Base-by-base conservation (phyloP, 257 asterid species). In the Ilex asprella region DNA sequence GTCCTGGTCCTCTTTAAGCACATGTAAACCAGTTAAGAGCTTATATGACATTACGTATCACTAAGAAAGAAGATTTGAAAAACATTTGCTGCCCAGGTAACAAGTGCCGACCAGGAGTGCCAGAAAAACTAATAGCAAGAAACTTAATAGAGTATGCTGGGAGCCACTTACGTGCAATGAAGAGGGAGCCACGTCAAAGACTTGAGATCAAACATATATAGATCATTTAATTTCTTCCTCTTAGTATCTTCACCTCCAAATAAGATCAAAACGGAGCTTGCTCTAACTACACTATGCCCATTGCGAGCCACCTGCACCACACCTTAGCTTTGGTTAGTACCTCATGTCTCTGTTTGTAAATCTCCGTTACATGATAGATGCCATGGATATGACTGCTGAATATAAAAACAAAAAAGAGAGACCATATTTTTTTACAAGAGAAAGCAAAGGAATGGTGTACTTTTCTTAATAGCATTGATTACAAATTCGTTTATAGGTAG, bases 151-250 rank as follows among this genome's bases (percentile, higher is more conserved):
- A 68, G 64, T 32, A 10, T 13, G 35, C 56, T 12, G 31, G 51
- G 46, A 56, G 49, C n/a, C 30, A 67, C 97, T 79, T 73, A 93
- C 99, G 87, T 89, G 99, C 99, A 93, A 79, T 82, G 91, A 75
- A 93, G 96, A 49, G 99, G 99, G 56, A 93, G 96, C 99, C 99
- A 93, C 44, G 92, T 89, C 55, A 84, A 84, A 73, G 99, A 89
- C 75, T 89, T 89, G 53, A 93, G 83, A 75, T 93, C 96, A 79
- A 93, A 93, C 99, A 87, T 93, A 73, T 93, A 96, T 54, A 93
- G 79, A 74, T 93, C 99, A 67, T 89, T 93, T 62, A 89, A 86
- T 73, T 93, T 93, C 78, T 91, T 82, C 75, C 84, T 82, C 75
- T 74, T 89, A 63, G 71, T 44, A 69, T 85, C 95, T 81, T 93